Evolutionary conservation across 73 alveolate species (phyloP).

Genomic region (Urostyla sp.): DNA sequence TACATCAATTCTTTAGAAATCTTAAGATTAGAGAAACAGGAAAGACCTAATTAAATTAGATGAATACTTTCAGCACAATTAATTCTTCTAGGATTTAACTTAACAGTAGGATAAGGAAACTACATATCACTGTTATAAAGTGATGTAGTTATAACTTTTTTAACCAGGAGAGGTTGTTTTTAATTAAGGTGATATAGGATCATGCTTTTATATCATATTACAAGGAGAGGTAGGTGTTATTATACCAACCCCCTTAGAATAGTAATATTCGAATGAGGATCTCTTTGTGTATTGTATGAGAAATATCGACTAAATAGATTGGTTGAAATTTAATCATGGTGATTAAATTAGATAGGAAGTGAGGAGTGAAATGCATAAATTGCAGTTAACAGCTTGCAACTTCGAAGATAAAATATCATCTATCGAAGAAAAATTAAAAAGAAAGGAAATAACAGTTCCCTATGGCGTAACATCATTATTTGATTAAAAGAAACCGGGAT

Average conservation of each 20-base stretch:
- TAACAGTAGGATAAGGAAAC: constrained; percentile 60
- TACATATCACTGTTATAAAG: constrained; percentile 54
- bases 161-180: constrained; percentile 47
- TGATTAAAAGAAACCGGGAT: constrained; percentile 31
- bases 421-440: constrained; percentile 18
- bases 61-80: constrained; percentile 8
- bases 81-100: constrained; percentile 27
- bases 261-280: not conserved
- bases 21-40: constrained; percentile 25
- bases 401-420: not conserved
- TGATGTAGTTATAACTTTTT: constrained; percentile 28
- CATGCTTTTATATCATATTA: constrained; percentile 64
- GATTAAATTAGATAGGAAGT: constrained; percentile 36
- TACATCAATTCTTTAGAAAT: constrained; percentile 12
- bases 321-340: constrained; percentile 12
- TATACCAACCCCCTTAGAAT: constrained; percentile 56
- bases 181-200: constrained; percentile 67
- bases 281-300: constrained; percentile 2
- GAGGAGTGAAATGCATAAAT: not conserved
- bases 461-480: constrained; percentile 4
- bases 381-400: not conserved
- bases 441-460: constrained; percentile 7
- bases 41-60: constrained; percentile 35
- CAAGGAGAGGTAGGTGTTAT: constrained; percentile 73
- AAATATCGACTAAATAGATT: constrained; percentile 20